Evolutionary conservation across 305 asterid species (phyloP), one percentile per base, ranked within the genome.

Genomic region (Fraxinus ornus): DNA sequence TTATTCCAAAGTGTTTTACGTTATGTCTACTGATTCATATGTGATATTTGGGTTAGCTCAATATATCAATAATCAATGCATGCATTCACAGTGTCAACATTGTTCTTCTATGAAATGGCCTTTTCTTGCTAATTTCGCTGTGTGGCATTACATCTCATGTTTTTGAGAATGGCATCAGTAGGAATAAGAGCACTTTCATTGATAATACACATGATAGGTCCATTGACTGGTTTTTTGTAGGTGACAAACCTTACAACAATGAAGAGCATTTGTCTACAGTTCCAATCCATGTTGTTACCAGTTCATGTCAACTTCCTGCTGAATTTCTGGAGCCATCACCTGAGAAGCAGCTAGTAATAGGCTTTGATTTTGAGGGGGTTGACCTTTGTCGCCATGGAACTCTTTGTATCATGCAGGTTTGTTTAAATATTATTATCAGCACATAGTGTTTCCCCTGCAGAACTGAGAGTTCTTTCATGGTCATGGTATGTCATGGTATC

Each of bases 301-400:
- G 82, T 64, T 92, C 95, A 83, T 88, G 91, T 81, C 95, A 96
- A 83, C 98, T 96, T 85, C 99, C 99, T 60, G 89, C 82, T 76
- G 99, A 93, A 62, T 96, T 96, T 85, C 89, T 96, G 90, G 93
- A 93, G 87, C 99, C 99, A 84, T 91, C 98, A 64, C 79, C 81
- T 81, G 94, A 91, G 83, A 90, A 26, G 80, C 85, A 89, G 85
- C 80, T 96, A 78, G 94, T 93, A 70, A 89, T 96, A 81, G 99
- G 99, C 89, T 91, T 96, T 76, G 99, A 96, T 81, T 96, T 98
- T 89, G 99, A 96, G 90, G 99, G 99, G 88, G 98, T 90, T 84
- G 97, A 96, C 88, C 99, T 96, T 72, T 93, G 98, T 85, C 98
- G 99, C 82, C 81, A 91, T 78, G 98, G 98, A 86, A 83, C 91